Base-by-base conservation (phyloP, 257 asterid species). In the Salvia miltiorrhiza region DNA sequence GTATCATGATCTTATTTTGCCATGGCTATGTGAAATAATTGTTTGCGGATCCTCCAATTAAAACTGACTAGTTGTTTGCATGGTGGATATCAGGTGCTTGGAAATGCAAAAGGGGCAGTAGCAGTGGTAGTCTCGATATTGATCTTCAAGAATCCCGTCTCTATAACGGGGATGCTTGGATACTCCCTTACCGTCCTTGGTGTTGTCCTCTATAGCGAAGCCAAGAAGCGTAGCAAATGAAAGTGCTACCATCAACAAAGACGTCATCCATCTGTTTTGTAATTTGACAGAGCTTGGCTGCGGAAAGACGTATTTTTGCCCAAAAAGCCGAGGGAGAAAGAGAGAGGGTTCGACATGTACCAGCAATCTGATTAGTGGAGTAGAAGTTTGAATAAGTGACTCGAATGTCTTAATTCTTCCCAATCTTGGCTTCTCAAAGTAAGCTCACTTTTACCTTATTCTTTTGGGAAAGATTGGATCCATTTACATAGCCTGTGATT, bases 41-140 rank as follows among this genome's bases (percentile, higher is more conserved):
- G 41, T 43, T 45, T 14, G 62, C 16, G 6, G 19, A 60, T 52
- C 56, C 41, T 16, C 54, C 12, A 16, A 8, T 12, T 13, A 11
- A 3, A 50, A 45, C 30, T 53, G 54, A 66, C 10, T 16, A 20
- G 24, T 60, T 8, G 16, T 37, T 64, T 11, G 28, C 54, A 16
- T 30, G 41, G 16, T 37, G 54, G 24, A 23, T 35, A 37, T 10
- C 82, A 88, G 95, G 95, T 88, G 55, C 94, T 88, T 28, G 96
- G 96, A 54, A 88, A 88, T 64, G 96, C 96, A 14, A 88, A 88
- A 81, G 96, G 96, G 44, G 96, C 96, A 21, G 89, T 86, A 21
- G 96, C 96, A 20, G 96, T 88, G 75, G 96, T 88, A 13, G 79
- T 88, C 53, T 88, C 96, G 66, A 88, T 88, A 67, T 69, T 88